A percentile compares a stretch with the other conserved stretches of the same genome.
These are phyloP conservation scores for Boletus sp. DNA, from an alignment of 1,284 basidiomycete genomes.

Conservation along the genomic window DNA sequence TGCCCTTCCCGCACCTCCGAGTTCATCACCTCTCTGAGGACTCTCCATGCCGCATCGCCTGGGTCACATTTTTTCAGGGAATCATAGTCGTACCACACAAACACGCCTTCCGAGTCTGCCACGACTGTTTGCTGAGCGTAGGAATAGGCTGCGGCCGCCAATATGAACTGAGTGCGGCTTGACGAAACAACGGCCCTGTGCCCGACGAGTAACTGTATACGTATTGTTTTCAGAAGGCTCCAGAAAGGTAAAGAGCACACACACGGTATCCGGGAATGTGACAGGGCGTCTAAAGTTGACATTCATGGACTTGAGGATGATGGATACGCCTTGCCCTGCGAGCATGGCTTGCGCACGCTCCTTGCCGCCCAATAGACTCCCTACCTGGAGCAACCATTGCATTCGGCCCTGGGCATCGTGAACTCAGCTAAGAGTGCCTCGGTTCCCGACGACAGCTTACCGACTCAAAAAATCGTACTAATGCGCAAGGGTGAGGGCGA, in stretches of 20 bases:
- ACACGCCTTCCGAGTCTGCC: constrained; percentile 60
- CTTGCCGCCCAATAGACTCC: constrained; percentile 60
- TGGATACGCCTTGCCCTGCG: constrained; percentile 60
- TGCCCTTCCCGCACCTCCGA: constrained; percentile 24
- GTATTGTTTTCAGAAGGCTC: constrained; percentile 4
- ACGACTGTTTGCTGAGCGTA: constrained; percentile 63
- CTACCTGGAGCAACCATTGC: constrained; percentile 62
- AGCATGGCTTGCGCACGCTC: constrained; percentile 57
- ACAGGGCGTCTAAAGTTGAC: constrained; percentile 70
- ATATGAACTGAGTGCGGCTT: constrained; percentile 49
- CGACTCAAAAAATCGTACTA: constrained; percentile 71
- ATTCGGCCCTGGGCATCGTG: constrained; percentile 55
- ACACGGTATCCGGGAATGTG: constrained; percentile 70
- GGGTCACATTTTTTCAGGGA: constrained; percentile 64
- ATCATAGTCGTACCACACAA: constrained; percentile 81
- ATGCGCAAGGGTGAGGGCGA: constrained; percentile 3
- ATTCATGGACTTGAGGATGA: constrained; percentile 73
- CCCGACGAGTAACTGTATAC: constrained; percentile 59
- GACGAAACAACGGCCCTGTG: constrained; percentile 46
- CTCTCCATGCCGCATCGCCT: constrained; percentile 45
- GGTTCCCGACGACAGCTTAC: constrained; percentile 36
- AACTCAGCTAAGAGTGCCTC: background rate
- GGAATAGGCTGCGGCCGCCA: constrained; percentile 62
- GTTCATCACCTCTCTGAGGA: constrained; percentile 28
- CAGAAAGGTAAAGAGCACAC: constrained; percentile 24